These are phyloP conservation scores for Coelastrella sp. DNA, from an alignment of 139 green algal species.

Conservation along the genomic window DNA sequence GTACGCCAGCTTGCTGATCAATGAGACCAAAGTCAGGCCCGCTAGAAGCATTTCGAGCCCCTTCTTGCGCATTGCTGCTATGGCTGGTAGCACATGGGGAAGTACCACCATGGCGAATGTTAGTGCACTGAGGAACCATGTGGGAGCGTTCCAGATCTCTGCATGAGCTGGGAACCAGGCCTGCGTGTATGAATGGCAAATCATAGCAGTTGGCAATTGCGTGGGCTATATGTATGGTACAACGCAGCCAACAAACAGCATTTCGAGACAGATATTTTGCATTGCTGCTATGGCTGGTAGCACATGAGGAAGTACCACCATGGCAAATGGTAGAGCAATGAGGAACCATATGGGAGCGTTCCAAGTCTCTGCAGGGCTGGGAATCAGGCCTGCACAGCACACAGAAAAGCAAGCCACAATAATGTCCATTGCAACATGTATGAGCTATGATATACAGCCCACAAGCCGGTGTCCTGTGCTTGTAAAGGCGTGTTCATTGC, in stretches of 20 bases:
- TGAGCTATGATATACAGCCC: too few species aligned
- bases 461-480: too few species aligned
- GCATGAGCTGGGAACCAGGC: constrained; percentile 52
- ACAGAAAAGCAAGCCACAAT: too few species aligned
- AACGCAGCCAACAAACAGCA: too few species aligned
- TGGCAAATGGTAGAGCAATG: constrained; percentile 39
- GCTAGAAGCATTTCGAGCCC: constrained; percentile 40
- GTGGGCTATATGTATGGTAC: too few species aligned
- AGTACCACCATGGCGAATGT: constrained; percentile 48
- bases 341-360: constrained; percentile 53
- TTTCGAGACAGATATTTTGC: constrained; percentile 15
- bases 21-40: background rate
- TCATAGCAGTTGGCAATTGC: too few species aligned
- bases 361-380: constrained; percentile 50
- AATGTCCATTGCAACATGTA: too few species aligned
- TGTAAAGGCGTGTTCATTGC: too few species aligned
- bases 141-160: constrained; percentile 53
- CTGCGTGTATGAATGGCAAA: too few species aligned
- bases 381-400: too few species aligned
- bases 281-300: constrained; percentile 38
- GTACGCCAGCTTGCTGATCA: constrained; percentile 42
- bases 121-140: constrained; percentile 48
- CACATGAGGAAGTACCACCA: constrained; percentile 43
- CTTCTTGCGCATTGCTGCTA: constrained; percentile 26
- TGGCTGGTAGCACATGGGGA: constrained; percentile 38